Evolutionary conservation across 495 filamentous ascomycete genomes (phyloP).

Genomic region (Aspergillus indologenus): DNA sequence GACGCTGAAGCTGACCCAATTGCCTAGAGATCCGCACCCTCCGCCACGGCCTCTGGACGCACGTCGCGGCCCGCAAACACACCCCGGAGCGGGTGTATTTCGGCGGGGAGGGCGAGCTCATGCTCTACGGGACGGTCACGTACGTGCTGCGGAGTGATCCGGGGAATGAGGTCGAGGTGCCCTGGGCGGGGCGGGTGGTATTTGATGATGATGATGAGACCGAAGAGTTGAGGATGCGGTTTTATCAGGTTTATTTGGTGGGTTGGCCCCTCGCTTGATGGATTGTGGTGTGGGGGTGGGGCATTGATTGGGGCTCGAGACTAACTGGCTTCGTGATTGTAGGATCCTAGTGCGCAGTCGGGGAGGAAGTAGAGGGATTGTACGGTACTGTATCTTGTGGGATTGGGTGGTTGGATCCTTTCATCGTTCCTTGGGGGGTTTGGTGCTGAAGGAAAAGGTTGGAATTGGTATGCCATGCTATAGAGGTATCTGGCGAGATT

Average conservation of each 20-base stretch:
- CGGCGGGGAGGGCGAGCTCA: constrained; percentile 52
- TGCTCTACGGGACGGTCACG: constrained; percentile 58
- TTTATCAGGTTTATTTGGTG: constrained; percentile 67
- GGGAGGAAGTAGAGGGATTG: constrained; percentile 32
- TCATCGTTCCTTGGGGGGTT: no score
- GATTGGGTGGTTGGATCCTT: constrained; percentile 6
- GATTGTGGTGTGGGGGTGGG: constrained; percentile 17
- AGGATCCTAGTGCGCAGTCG: constrained; percentile 41
- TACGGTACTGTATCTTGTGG: no score
- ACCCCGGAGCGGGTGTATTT: constrained; percentile 51
- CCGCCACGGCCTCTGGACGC: constrained; percentile 55
- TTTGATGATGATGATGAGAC: constrained; percentile 48
- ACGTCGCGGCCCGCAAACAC: constrained; percentile 51
- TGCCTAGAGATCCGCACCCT: constrained; percentile 56
- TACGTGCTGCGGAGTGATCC: constrained; percentile 53
- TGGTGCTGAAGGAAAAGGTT: no score
- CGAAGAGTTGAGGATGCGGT: constrained; percentile 52
- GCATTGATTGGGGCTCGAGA: not conserved
- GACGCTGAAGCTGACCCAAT: no score
- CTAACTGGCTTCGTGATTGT: not conserved
- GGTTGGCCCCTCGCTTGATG: constrained; percentile 25
- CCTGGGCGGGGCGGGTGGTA: constrained; percentile 55
- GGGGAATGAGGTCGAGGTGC: constrained; percentile 36
- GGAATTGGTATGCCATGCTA: no score
- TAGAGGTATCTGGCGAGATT: no score